Conservation (phyloP, 225 moss, liverwort and hornwort species). For the Marchantia polymorpha region DNA sequence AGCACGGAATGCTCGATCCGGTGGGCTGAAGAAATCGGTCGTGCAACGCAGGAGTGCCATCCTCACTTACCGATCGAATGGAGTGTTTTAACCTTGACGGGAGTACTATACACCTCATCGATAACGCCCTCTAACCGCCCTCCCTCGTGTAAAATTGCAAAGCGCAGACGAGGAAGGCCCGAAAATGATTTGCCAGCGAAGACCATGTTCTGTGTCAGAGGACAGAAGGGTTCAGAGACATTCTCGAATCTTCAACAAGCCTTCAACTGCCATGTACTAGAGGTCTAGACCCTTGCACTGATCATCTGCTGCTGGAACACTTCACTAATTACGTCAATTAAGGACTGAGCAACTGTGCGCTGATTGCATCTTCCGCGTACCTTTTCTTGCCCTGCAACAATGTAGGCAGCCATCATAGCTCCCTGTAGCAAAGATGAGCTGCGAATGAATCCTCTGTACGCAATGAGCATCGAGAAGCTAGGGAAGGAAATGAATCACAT, state of each 20-base stretch:
- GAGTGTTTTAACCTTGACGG: background rate
- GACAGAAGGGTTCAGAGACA: background rate
- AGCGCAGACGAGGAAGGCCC: slow-evolving; percentile 9
- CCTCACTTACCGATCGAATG: slow-evolving; percentile 3
- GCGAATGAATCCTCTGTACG: too few relatives aligned
- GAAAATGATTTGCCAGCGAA: background rate
- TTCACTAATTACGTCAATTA: background rate
- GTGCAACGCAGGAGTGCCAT: too few relatives aligned
- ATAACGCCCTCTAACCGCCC: background rate
- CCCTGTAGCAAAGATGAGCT: background rate
- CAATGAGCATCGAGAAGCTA: background rate
- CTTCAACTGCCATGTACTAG: background rate
- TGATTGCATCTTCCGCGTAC: background rate
- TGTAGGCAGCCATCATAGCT: slow-evolving; percentile 1
- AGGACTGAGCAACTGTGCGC: background rate
- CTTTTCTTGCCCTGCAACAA: slow-evolving; percentile 1
- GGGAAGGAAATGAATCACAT: too few relatives aligned
- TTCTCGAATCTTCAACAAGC: background rate
- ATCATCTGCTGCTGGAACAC: background rate
- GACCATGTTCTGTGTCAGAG: background rate
- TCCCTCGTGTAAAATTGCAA: background rate
- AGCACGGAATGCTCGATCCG: too few relatives aligned
- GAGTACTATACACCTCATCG: background rate
- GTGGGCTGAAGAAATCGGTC: too few relatives aligned
- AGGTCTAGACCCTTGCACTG: background rate